Evolutionary conservation across 1,284 basidiomycete species (phyloP).

Genomic region (Fomitopsis pinicola): DNA sequence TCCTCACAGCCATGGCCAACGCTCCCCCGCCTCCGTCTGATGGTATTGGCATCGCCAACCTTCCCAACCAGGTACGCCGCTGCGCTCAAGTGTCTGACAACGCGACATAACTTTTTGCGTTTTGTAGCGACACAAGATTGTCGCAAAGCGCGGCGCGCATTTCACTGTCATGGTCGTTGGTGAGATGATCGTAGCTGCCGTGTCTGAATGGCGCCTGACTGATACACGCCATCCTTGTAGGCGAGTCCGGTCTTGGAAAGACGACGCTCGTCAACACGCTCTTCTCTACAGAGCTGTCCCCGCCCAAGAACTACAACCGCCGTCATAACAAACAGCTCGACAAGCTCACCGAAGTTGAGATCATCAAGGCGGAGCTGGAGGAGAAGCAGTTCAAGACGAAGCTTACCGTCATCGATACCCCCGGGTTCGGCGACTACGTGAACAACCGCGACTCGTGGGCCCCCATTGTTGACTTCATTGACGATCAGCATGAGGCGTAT

Average conservation of each 20-base stretch:
- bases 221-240: constrained; percentile 34
- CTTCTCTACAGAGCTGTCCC: constrained; percentile 95
- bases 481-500: constrained; percentile 99
- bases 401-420: constrained; percentile 97
- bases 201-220: background rate
- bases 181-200: constrained; percentile 36
- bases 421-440: constrained; percentile 99
- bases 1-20: constrained; percentile 11
- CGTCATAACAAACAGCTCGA: constrained; percentile 97
- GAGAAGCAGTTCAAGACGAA: constrained; percentile 99
- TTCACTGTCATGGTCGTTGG: constrained; percentile 99
- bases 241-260: constrained; percentile 94
- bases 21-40: constrained; percentile 37
- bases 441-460: constrained; percentile 99
- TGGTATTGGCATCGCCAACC: constrained; percentile 87
- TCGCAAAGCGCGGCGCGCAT: constrained; percentile 94
- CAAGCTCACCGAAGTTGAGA: constrained; percentile 97
- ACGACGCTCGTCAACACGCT: constrained; percentile 98
- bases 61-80: constrained; percentile 94
- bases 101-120: constrained; percentile 11
- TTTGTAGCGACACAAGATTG: constrained; percentile 87
- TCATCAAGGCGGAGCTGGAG: constrained; percentile 96
- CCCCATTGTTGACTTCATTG: constrained; percentile 98
- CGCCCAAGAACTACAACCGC: constrained; percentile 86
- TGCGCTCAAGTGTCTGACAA: constrained; percentile 11